These are phyloP conservation scores for Populus hybrid DNA, from an alignment of 441 rosid species.

Conservation along the genomic window DNA sequence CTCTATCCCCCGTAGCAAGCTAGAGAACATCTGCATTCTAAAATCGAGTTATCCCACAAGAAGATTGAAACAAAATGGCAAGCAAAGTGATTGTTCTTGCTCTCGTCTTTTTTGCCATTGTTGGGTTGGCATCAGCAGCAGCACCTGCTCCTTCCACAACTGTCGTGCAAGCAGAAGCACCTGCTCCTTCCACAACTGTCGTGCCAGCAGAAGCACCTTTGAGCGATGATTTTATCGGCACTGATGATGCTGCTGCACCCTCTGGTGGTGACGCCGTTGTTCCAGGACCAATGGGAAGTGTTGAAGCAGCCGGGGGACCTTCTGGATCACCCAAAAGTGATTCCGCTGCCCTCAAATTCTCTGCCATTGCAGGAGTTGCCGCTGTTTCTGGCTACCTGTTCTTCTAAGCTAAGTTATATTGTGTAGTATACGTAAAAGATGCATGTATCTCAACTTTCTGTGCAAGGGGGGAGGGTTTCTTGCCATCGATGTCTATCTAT, in stretches of 20 bases:
- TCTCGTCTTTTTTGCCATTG: not conserved
- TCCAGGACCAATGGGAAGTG: not conserved
- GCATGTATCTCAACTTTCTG: not conserved
- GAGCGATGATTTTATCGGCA: not conserved
- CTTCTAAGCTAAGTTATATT: not conserved
- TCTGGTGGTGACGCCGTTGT: not conserved
- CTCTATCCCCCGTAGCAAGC: not conserved
- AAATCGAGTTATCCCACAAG: not conserved
- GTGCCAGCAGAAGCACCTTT: not conserved
- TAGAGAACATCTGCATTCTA: not conserved
- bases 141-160: not conserved
- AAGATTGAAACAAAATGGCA: not conserved
- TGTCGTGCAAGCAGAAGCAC: not conserved
- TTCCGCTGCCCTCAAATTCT: not conserved
- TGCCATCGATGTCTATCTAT: too few relatives aligned
- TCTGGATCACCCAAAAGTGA: not conserved
- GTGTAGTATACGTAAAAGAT: not conserved
- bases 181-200: not conserved
- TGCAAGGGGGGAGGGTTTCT: not conserved
- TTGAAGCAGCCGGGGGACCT: not conserved
- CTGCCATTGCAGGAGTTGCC: not conserved
- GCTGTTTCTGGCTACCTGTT: not conserved
- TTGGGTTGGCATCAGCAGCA: not conserved
- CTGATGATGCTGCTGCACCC: not conserved
- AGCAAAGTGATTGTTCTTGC: not conserved